Conservation (phyloP, 1,284 basidiomycete species). For the Tilletia walkeri region DNA sequence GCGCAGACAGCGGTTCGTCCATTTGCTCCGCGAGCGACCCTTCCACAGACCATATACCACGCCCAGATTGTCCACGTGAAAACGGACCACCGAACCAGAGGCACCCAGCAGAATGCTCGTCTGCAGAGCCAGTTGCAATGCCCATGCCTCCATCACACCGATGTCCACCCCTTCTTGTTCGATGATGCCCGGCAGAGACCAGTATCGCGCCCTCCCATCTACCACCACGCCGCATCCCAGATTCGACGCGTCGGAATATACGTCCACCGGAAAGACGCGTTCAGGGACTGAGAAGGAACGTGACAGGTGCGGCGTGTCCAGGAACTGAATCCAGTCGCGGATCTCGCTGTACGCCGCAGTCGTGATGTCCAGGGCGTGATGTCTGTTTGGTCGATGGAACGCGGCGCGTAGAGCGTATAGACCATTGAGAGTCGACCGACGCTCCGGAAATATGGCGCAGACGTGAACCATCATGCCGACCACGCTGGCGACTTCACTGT, state of each 20-base stretch:
- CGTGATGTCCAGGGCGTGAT: background rate
- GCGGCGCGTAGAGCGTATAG: background rate
- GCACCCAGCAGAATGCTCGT: background rate
- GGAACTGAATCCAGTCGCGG: background rate
- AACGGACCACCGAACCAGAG: background rate
- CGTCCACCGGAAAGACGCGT: background rate
- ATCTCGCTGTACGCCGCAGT: background rate
- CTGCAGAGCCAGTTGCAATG: background rate
- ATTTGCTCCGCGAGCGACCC: background rate
- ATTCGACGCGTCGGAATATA: background rate
- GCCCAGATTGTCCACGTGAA: background rate
- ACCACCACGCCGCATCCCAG: background rate
- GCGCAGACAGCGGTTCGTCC: background rate
- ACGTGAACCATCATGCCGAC: background rate
- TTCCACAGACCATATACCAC: background rate
- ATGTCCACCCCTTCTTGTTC: background rate
- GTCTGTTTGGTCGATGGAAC: background rate
- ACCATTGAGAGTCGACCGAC: background rate
- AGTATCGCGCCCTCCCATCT: background rate
- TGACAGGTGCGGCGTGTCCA: background rate
- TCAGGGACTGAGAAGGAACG: background rate
- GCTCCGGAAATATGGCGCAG: background rate
- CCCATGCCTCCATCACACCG: slow-evolving; percentile 1
- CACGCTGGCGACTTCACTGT: background rate
- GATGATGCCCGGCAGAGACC: background rate